Evolutionary conservation across 2,329 filamentous ascomycete species (phyloP).

Genomic region (Macrophomina pseudophaseolina): DNA sequence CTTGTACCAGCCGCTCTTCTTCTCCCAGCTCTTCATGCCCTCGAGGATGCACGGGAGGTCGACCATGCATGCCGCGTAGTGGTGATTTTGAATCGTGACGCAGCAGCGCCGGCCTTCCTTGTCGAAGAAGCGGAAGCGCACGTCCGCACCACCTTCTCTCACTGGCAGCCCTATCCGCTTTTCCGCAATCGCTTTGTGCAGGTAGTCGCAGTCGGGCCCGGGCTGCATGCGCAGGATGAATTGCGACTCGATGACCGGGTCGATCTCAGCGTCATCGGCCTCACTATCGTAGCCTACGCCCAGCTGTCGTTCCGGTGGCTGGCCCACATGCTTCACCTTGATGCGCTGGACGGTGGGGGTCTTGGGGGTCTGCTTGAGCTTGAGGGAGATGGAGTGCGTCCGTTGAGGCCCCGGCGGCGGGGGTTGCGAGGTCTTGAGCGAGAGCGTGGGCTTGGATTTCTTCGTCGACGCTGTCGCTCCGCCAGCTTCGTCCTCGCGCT

Average conservation of each 20-base stretch:
- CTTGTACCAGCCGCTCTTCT: slow-evolving; percentile 81
- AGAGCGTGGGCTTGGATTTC: slow-evolving; percentile 25
- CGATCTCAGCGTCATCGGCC: slow-evolving; percentile 84
- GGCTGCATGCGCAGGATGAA: slow-evolving; percentile 88
- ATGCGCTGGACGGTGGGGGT: slow-evolving; percentile 25
- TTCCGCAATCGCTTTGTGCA: slow-evolving; percentile 76
- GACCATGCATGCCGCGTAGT: slow-evolving; percentile 79
- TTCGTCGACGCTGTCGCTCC: slow-evolving; percentile 37
- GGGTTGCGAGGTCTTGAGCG: slow-evolving; percentile 17
- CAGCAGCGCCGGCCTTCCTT: slow-evolving; percentile 74
- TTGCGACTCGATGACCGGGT: slow-evolving; percentile 88
- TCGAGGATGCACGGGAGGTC: slow-evolving; percentile 88
- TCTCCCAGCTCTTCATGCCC: slow-evolving; percentile 92
- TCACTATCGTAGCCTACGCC: slow-evolving; percentile 97
- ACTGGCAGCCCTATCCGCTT: slow-evolving; percentile 73
- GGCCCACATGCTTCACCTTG: slow-evolving; percentile 57
- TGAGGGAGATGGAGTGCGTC: slow-evolving; percentile 43
- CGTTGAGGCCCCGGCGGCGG: slow-evolving; percentile 10
- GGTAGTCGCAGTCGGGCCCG: slow-evolving; percentile 82
- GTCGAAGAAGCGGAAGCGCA: slow-evolving; percentile 80
- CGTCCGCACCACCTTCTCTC: slow-evolving; percentile 72
- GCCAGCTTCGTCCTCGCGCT: slow-evolving; percentile 43
- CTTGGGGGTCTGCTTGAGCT: slow-evolving; percentile 57
- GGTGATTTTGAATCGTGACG: slow-evolving; percentile 69
- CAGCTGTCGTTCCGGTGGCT: slow-evolving; percentile 69